Base-by-base conservation (phyloP, 176 grass and related monocot species). In the Saccharum spontaneum region DNA sequence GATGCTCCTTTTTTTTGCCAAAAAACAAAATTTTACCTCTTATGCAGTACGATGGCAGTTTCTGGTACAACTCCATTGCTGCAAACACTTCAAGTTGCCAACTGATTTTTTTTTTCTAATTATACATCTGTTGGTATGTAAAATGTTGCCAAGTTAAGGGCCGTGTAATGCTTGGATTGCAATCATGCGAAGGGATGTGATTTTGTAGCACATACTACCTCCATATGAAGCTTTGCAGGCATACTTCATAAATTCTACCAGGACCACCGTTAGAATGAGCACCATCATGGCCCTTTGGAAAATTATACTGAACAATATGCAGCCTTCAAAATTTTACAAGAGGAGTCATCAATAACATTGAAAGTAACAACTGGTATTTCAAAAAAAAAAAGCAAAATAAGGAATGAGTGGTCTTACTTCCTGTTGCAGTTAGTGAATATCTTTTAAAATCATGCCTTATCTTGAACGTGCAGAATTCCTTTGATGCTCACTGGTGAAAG, bases 21-120 rank as follows among this genome's bases (percentile, higher is more conserved):
- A 22, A 9, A 33, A 23, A 17, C 3, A n/a, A 73, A 71, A 33
- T 0, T 34, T 84, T 14, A 68, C 39, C 45, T 22, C 37, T 41
- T 64, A 31, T 26, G 20, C n/a, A 22, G 62, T 43, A 67, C 34
- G 34, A 79, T 18, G 28, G 64, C 39, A 41, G 59, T 62, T 30
- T 68, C 30, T 44, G 14, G 24, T 79, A 38, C 24, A 68, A 45
- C 2, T 46, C 48, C 44, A 67, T 52, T 75, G 20, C 28, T 28
- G 3, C 65, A 52, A 49, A 12, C 71, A 23, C 52, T 71, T 71
- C 20, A 71, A 86, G 37, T 76, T 55, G 37, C 52, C 64, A 71
- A 77, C n/a, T 78, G 22, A 62, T 54, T 50, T 78, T 16, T 61
- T 82, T 52, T 54, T 18, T 33, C 33, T 61, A 57, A 12, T 46